phyloP scores from a whole-genome alignment of 768 basidiomycete species.

The Dioszegia hungarica region DNA sequence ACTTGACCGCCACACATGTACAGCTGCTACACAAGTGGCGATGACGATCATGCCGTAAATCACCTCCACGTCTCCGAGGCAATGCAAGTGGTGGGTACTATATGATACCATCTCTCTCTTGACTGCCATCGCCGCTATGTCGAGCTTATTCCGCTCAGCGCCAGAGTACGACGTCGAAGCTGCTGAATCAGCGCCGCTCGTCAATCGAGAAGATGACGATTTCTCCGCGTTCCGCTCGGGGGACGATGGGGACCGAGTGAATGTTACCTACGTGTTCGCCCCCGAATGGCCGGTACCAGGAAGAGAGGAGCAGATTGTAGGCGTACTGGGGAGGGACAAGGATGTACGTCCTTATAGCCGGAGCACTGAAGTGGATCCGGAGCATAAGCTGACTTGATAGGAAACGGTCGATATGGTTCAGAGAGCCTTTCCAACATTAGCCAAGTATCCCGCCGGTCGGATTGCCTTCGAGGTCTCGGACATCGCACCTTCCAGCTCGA shows the following conservation, averaged over 20 bases:
- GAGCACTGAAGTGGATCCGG: not conserved
- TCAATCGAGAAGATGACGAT: slow-evolving; percentile 3
- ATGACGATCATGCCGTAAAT: no score
- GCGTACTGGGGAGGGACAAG: slow-evolving; percentile 4
- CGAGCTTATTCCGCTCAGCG: not conserved
- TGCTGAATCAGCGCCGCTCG: not conserved
- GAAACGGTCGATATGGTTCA: slow-evolving; percentile 9
- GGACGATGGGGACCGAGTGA: not conserved
- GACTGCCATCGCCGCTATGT: not conserved
- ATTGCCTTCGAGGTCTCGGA: slow-evolving; percentile 5
- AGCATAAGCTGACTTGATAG: not conserved
- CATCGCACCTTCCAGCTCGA: not conserved
- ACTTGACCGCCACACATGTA: no score
- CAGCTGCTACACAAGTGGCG: no score
- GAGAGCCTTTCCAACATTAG: not conserved
- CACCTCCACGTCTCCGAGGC: no score
- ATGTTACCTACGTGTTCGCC: slow-evolving; percentile 5
- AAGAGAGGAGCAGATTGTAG: slow-evolving; percentile 2
- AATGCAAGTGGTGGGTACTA: no score
- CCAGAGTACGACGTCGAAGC: slow-evolving; percentile 5
- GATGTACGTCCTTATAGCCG: not conserved
- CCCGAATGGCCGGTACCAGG: slow-evolving; percentile 8
- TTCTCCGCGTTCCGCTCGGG: slow-evolving; percentile 6
- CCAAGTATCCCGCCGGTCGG: slow-evolving; percentile 4
- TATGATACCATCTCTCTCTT: not conserved